Evolutionary conservation across 768 basidiomycete genomes (phyloP).

Genomic region (Strobilomyces dryophilus): DNA sequence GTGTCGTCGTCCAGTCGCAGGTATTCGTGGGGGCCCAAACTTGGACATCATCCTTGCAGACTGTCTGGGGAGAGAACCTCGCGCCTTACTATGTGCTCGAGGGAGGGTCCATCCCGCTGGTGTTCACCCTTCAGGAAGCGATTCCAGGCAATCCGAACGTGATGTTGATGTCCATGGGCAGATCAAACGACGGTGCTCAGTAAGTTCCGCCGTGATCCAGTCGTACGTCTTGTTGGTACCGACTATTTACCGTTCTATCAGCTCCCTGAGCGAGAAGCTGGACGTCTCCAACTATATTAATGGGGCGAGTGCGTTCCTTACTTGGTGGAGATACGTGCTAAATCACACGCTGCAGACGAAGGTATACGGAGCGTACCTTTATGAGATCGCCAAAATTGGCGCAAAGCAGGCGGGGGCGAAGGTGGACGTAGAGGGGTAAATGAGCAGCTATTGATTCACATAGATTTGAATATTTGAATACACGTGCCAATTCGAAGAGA

Average conservation of each 20-base stretch:
- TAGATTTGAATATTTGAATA: background rate
- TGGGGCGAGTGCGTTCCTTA: background rate
- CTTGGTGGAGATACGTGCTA: background rate
- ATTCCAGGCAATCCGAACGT: conserved; percentile 65
- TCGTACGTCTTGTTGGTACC: background rate
- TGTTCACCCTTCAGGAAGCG: conserved; percentile 79
- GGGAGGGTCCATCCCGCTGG: conserved; percentile 86
- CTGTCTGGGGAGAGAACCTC: conserved; percentile 23
- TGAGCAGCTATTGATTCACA: too few species aligned
- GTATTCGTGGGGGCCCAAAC: background rate
- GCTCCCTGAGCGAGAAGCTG: background rate
- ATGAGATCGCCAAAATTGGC: background rate
- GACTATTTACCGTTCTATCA: background rate
- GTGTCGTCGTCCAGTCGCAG: background rate
- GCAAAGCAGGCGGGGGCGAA: too few species aligned
- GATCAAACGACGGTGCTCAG: conserved; percentile 91
- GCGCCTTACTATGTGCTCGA: conserved; percentile 74
- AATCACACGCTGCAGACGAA: background rate
- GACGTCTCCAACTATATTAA: background rate
- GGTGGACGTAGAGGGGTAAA: background rate
- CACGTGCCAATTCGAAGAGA: too few species aligned
- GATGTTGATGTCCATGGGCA: conserved; percentile 81
- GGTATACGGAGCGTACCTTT: background rate
- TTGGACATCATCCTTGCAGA: background rate
- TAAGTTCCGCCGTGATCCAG: conserved; percentile 32